Conservation (phyloP, 768 basidiomycete genomes). For the Macrolepiota dolichaula region DNA sequence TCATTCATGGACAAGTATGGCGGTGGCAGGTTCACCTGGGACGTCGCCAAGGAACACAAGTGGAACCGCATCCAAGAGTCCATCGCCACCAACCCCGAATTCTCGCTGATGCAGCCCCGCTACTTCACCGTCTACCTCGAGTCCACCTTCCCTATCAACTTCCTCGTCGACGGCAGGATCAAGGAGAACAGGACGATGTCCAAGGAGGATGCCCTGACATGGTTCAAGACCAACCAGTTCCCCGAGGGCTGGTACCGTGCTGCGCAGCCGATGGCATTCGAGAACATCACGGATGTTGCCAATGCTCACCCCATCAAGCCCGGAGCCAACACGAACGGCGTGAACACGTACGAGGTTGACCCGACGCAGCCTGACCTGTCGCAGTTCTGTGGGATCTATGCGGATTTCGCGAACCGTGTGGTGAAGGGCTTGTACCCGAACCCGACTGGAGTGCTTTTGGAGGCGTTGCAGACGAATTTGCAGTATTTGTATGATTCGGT, state of each 20-base stretch:
- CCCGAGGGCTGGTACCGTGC: slow-evolving; percentile 16
- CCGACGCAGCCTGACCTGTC: slow-evolving; percentile 7
- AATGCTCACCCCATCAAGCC: slow-evolving; percentile 13
- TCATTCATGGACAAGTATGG: slow-evolving; percentile 17
- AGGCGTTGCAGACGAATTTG: slow-evolving; percentile 11
- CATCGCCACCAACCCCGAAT: slow-evolving; percentile 17
- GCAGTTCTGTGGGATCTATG: slow-evolving; percentile 14
- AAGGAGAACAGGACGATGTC: slow-evolving; percentile 9
- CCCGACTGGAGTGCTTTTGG: slow-evolving; percentile 10
- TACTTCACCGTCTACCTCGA: slow-evolving; percentile 17
- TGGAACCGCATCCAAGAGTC: slow-evolving; percentile 16
- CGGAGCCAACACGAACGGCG: slow-evolving; percentile 14
- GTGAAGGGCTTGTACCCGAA: slow-evolving; percentile 16
- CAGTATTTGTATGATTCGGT: background rate
- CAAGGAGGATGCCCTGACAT: slow-evolving; percentile 13
- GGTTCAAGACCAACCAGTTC: slow-evolving; percentile 15
- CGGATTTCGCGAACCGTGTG: slow-evolving; percentile 13
- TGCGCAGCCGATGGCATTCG: background rate
- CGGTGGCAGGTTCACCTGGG: slow-evolving; percentile 16
- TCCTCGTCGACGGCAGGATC: slow-evolving; percentile 18
- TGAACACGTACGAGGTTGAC: slow-evolving; percentile 14
- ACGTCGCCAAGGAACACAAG: slow-evolving; percentile 15
- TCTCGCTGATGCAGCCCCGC: slow-evolving; percentile 13
- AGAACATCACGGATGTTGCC: background rate
- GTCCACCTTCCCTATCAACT: slow-evolving; percentile 10